Percentiles rank a stretch among this genome's conserved stretches.
phyloP scores from a whole-genome alignment of 148 eudicot species.

The Diospyros lotus region DNA sequence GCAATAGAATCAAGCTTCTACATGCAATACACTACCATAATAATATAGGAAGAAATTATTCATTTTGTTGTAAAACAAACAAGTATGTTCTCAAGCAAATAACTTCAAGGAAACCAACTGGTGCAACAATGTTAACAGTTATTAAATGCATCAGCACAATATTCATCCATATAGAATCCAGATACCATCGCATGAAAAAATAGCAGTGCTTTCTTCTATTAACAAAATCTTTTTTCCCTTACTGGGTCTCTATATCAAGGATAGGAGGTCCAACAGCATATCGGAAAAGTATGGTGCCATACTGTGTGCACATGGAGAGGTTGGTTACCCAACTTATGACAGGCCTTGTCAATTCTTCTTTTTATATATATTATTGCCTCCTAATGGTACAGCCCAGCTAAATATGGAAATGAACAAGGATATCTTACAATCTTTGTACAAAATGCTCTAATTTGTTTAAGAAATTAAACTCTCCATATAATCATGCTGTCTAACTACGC shows the following conservation, averaged over 20 bases:
- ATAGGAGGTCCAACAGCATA: background rate
- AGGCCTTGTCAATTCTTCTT: background rate
- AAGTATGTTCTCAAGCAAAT: background rate
- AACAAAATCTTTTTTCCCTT: background rate
- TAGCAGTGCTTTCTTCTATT: background rate
- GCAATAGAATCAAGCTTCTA: slow-evolving; percentile 3
- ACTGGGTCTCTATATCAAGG: background rate
- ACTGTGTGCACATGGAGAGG: background rate
- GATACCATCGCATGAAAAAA: background rate
- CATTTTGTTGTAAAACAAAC: background rate
- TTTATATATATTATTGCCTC: background rate
- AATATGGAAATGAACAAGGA: background rate
- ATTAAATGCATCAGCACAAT: background rate
- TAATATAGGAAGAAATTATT: background rate
- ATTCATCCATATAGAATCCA: background rate
- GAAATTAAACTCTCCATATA: background rate
- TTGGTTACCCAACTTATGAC: background rate
- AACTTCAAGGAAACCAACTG: background rate
- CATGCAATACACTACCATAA: background rate
- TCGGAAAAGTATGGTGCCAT: background rate
- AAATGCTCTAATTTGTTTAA: background rate
- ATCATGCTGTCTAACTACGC: background rate
- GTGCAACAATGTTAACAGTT: background rate
- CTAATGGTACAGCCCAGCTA: background rate
- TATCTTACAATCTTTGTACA: background rate